Evolutionary conservation across 768 basidiomycete genomes (phyloP), one percentile per base, ranked within the genome.

Genomic region (Termitomyces sp.): DNA sequence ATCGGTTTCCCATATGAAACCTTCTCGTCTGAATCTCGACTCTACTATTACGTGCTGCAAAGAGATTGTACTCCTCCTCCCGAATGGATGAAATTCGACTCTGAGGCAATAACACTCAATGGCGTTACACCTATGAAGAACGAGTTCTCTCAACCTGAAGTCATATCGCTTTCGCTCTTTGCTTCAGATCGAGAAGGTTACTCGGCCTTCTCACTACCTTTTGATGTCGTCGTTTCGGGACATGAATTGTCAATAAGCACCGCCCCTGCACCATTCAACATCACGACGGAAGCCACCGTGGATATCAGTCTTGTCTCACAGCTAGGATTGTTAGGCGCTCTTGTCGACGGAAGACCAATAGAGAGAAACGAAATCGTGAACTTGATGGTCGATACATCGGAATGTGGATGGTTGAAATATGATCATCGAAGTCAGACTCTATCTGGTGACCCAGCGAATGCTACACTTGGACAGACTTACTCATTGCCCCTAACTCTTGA

Each of bases 131-230:
- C 94, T 2, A 44, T 67, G 50, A 69, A 78, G 29, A 64, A 72
- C 38, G 62, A 63, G 16, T 55, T 72, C n/a, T 48, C 67, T 25
- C 71, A 72, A 6, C 80, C 80, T 2, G 66, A 68, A 27, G 65
- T 70, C 7, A 66, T 87, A 54, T 64, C 79, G 9, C 71, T 95
- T 25, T 68, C 73, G 29, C 70, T 97, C 22, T 77, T 82, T 62
- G 91, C 80, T 5, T 86, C 89, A 42, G 91, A 93, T 60, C 76
- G 82, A 58, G 75, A 80, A 61, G 91, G 91, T 6, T 92, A 86
- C 62, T 81, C 81, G 11, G 85, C 88, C 36, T 71, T 72, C 9
- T 70, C 68, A 16, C 68, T 86, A 22, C 73, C 76, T 10, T 94
- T 96, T 66, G 75, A 79, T 62, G 61, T 95, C 31, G 76, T 86